Base-by-base conservation (phyloP, 768 basidiomycete species). In the Trichaptum fuscoviolaceum region DNA sequence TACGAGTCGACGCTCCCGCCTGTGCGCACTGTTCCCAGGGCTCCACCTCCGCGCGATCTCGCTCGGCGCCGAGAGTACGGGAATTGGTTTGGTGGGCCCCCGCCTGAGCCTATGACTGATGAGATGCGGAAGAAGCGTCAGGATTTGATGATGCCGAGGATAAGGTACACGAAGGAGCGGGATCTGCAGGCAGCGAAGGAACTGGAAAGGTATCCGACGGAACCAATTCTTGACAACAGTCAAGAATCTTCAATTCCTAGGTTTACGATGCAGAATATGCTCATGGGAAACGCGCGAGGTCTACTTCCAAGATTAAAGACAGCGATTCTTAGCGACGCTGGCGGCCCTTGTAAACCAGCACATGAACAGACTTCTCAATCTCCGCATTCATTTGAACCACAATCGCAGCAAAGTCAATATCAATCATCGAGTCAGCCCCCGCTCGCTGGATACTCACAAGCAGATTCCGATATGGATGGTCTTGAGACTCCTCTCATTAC, bases 1-100 rank as follows among this genome's bases (percentile, higher is more conserved):
- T 88, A 86, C 77, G 87, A 90, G 75, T 87, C 81, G 76, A 85
- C 77, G 27, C 77, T 90, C 60, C 87, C 89, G 1, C 85, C 87
- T 9, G 81, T 91, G 57, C 78, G 77, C 34, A 80, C 87, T 1
- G 82, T 85, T 26, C 81, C 79, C 20, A 80, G 80, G 23, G 72
- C 77, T 15, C 18, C 34, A 24, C 24, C 36, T 24, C 76, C 77
- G 65, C 80, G 25, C 23, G 59, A 25, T 34, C 59, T 61, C 9
- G 2, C 15, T 61, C 30, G 30, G 10, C 25, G 59, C 12, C 59
- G 59, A 34, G 25, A 60, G 58, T 60, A 36, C 17, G n/a, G 58
- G n/a, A 60, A 61, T 23, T 25, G 25, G 59, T 15, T 17, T 7
- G 59, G 59, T 25, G 25, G 59, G 15, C 59, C 42, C 5, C 42